Percentiles rank a stretch among this genome's conserved stretches.
Conservation (phyloP, 352 stramenopile genomes). For the Phytophthora agathidicida region DNA sequence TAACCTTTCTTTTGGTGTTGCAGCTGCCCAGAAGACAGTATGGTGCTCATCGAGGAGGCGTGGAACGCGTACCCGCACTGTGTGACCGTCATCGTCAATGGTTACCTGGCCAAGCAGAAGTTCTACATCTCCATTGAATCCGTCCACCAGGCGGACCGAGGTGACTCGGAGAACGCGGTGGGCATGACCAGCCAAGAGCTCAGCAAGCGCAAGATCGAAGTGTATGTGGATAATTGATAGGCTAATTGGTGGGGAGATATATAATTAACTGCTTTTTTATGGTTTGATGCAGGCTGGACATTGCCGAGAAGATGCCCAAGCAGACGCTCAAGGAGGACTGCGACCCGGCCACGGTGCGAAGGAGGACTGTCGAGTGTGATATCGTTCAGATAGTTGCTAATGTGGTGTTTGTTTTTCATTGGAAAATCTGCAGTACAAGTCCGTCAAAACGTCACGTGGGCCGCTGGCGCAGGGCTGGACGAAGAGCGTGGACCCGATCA, state of each 20-base stretch:
- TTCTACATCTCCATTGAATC: slow-evolving; percentile 90
- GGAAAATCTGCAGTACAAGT: slow-evolving; percentile 64
- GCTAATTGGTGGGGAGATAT: no score
- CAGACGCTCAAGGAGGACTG: slow-evolving; percentile 76
- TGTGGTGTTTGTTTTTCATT: slow-evolving; percentile 10
- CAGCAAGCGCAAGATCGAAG: slow-evolving; percentile 73
- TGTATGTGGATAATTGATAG: slow-evolving; percentile 43
- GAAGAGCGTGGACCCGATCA: slow-evolving; percentile 73
- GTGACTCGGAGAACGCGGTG: slow-evolving; percentile 72
- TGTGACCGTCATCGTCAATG: slow-evolving; percentile 86
- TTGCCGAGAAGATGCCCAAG: slow-evolving; percentile 78
- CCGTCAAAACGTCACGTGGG: slow-evolving; percentile 71
- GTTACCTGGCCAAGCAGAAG: slow-evolving; percentile 87
- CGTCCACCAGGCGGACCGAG: slow-evolving; percentile 64
- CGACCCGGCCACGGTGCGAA: slow-evolving; percentile 62
- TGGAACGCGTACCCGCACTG: slow-evolving; percentile 91
- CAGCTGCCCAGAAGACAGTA: slow-evolving; percentile 85
- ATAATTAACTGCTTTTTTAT: background rate
- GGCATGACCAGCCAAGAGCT: slow-evolving; percentile 75
- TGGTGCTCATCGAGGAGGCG: slow-evolving; percentile 86
- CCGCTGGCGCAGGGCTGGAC: slow-evolving; percentile 71
- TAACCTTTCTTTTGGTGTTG: no score
- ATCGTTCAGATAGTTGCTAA: background rate
- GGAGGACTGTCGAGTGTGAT: background rate
- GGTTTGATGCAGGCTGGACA: slow-evolving; percentile 58